Evolutionary conservation across 805 yeast species (phyloP), one percentile per base, ranked within the genome.

Genomic region (Cyberlindnera nakhonratchasimensis): DNA sequence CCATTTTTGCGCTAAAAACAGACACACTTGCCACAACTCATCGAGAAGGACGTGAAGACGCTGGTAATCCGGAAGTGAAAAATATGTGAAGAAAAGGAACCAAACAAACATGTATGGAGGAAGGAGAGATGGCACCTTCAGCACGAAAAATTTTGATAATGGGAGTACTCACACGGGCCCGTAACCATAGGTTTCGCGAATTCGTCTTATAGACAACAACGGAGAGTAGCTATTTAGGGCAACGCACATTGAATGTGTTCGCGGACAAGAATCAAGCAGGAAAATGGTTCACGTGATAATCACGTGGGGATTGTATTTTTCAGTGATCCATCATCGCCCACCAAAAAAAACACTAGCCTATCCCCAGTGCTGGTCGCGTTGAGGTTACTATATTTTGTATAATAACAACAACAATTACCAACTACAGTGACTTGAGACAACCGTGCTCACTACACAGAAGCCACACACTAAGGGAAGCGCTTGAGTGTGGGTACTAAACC

Each of bases 1-100:
- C 61, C 61, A 57, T 57, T 57, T 57, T 35, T 57, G 57, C 60
- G 51, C 55, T 36, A 28, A 21, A 22, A 23, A 38, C 42, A 36
- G 42, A 39, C 54, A 43, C 52, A 48, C 41, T 40, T 40, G 40
- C 38, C 47, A 33, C 40, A 21, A 14, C 43, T 14, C 43, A 36
- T 45, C 35, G 45, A 14, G 29, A 34, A 50, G 34, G 40, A 35
- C 45, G 55, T 55, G 59, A 47, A 47, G 44, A 44, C 56, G 61
- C 58, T 57, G 61, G 61, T 57, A 56, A 39, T 54, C 59, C 57
- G 55, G 56, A 53, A 54, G 59, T 53, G 36, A 39, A 44, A 51
- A 50, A 53, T 53, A 53, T 53, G 56, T 57, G 37, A 43, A 41
- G 57, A 51, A 40, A 19, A 37, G 41, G 30, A 45, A 47, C 29